phyloP scores from a whole-genome alignment of 768 basidiomycete genomes.

The Leccinum boreale region DNA sequence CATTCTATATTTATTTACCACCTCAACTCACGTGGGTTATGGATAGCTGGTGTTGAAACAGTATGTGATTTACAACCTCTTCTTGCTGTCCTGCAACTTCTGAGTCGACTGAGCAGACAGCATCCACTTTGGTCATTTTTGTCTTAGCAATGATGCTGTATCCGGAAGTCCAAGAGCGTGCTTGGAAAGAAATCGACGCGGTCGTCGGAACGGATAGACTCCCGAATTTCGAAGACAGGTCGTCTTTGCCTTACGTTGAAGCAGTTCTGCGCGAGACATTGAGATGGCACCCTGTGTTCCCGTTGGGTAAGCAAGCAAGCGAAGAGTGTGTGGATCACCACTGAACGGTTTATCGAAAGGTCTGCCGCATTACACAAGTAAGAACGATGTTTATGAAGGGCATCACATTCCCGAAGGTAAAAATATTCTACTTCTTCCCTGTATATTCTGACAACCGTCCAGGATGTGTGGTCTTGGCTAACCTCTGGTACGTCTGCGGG shows the following conservation, averaged over 20 bases:
- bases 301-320: slow-evolving; percentile 19
- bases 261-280: slow-evolving; percentile 35
- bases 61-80: slow-evolving; percentile 10
- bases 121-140: slow-evolving; percentile 31
- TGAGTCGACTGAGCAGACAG: slow-evolving; percentile 22
- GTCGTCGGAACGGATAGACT: slow-evolving; percentile 28
- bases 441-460: slow-evolving; percentile 11
- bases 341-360: slow-evolving; percentile 15
- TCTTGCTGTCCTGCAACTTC: background rate
- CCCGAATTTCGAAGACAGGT: slow-evolving; percentile 26
- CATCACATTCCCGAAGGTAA: slow-evolving; percentile 27
- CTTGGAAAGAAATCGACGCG: slow-evolving; percentile 33
- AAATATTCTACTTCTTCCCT: background rate
- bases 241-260: slow-evolving; percentile 29
- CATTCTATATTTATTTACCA: background rate
- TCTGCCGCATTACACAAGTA: slow-evolving; percentile 26
- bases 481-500: slow-evolving; percentile 23
- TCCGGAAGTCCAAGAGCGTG: slow-evolving; percentile 34
- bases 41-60: slow-evolving; percentile 30
- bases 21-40: slow-evolving; percentile 2
- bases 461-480: slow-evolving; percentile 31
- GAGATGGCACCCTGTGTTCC: slow-evolving; percentile 34
- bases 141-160: slow-evolving; percentile 34
- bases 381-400: slow-evolving; percentile 26
- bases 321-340: background rate